These are phyloP conservation scores for Lentinula raphanica DNA, from an alignment of 768 basidiomycete genomes.

Conservation along the genomic window DNA sequence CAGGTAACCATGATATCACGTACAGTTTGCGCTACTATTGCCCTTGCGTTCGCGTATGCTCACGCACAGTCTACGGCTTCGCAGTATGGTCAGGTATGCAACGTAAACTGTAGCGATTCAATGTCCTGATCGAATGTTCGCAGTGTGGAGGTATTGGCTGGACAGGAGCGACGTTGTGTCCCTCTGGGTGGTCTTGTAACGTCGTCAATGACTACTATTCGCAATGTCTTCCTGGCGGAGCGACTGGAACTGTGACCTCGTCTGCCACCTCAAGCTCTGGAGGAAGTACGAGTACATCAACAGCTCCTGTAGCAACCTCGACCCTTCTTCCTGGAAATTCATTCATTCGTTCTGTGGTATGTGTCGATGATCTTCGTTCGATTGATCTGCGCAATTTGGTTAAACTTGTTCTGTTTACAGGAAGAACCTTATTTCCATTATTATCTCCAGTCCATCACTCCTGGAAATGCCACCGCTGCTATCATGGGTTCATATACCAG, in stretches of 20 bases:
- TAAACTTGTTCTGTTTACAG: constrained; percentile 18
- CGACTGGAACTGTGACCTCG: constrained; percentile 16
- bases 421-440: constrained; percentile 57
- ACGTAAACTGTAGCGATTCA: background rate
- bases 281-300: constrained; percentile 16
- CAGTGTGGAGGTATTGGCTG: constrained; percentile 52
- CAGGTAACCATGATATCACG: constrained; percentile 8
- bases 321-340: constrained; percentile 47
- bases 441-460: constrained; percentile 49
- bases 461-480: constrained; percentile 30
- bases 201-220: constrained; percentile 43
- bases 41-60: constrained; percentile 7
- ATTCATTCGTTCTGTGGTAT: constrained; percentile 54
- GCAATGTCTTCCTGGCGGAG: constrained; percentile 46
- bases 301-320: constrained; percentile 26
- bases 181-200: constrained; percentile 41
- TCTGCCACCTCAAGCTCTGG: constrained; percentile 9
- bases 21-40: background rate
- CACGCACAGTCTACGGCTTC: constrained; percentile 22
- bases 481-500: constrained; percentile 46
- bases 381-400: background rate
- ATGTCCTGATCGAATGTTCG: background rate
- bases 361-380: constrained; percentile 13
- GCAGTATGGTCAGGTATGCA: constrained; percentile 32
- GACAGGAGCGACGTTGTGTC: constrained; percentile 46